Conservation (phyloP, 2,329 filamentous ascomycete genomes). For the Aspergillus fijiensis region DNA sequence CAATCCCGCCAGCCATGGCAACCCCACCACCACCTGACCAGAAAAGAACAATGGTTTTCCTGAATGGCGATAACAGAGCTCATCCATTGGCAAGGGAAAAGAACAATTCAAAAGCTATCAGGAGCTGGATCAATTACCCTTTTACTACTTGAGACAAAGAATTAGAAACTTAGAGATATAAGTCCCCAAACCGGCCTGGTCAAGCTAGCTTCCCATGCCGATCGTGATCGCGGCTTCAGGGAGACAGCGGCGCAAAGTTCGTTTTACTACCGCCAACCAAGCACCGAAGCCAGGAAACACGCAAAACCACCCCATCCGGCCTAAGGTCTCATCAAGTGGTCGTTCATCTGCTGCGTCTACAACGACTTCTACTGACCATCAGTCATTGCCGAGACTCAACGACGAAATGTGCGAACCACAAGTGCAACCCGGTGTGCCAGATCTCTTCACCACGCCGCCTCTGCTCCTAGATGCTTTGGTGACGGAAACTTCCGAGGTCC, state of each 20-base stretch:
- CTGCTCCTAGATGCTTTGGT: slow-evolving; percentile 64
- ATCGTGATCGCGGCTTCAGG: slow-evolving; percentile 29
- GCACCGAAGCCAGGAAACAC: slow-evolving; percentile 20
- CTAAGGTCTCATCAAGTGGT: slow-evolving; percentile 18
- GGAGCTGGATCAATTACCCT: background rate
- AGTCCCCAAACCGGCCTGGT: background rate
- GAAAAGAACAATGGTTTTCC: slow-evolving; percentile 19
- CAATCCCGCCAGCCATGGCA: background rate
- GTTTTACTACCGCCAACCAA: slow-evolving; percentile 35
- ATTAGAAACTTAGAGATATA: background rate
- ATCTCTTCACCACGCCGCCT: slow-evolving; percentile 50
- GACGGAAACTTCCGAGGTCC: slow-evolving; percentile 67
- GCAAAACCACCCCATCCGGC: slow-evolving; percentile 9
- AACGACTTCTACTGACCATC: slow-evolving; percentile 2
- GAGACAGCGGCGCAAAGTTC: slow-evolving; percentile 41
- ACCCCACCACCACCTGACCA: background rate
- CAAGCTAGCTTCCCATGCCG: slow-evolving; percentile 29
- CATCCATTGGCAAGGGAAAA: slow-evolving; percentile 3
- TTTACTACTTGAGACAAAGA: slow-evolving; percentile 1
- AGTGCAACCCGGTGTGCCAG: slow-evolving; percentile 34
- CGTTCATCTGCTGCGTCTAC: slow-evolving; percentile 2
- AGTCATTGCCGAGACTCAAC: slow-evolving; percentile 9
- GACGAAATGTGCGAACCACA: slow-evolving; percentile 26
- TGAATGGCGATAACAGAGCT: background rate
- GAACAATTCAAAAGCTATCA: slow-evolving; percentile 13